Percentiles rank a stretch among this genome's conserved stretches.
phyloP scores from a whole-genome alignment of 2,329 filamentous ascomycete species.

The Alternaria longipes region DNA sequence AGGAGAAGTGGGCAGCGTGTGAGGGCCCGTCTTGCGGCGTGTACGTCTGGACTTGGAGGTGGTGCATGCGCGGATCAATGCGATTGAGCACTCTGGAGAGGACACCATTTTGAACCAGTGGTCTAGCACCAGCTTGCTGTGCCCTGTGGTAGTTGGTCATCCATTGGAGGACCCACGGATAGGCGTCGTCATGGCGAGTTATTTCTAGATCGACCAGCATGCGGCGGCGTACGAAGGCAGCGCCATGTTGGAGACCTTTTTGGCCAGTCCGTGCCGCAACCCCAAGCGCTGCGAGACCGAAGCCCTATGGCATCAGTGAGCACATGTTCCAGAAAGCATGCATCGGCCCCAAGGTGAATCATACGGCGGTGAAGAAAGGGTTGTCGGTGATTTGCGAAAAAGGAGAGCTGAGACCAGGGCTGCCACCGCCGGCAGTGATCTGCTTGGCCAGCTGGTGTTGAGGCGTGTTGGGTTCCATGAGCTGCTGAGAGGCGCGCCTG shows the following conservation, averaged over 20 bases:
- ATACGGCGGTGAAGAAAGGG: slow-evolving; percentile 64
- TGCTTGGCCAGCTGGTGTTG: slow-evolving; percentile 51
- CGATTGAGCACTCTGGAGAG: slow-evolving; percentile 65
- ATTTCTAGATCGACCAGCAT: slow-evolving; percentile 97
- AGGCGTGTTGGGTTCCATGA: slow-evolving; percentile 51
- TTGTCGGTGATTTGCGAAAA: slow-evolving; percentile 59
- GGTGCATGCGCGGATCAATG: slow-evolving; percentile 68
- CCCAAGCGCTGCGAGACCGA: slow-evolving; percentile 89
- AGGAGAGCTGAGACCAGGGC: slow-evolving; percentile 51
- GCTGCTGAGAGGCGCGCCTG: slow-evolving; percentile 16
- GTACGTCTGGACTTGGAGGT: slow-evolving; percentile 71
- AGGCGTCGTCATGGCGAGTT: slow-evolving; percentile 90
- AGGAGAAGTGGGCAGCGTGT: slow-evolving; percentile 79
- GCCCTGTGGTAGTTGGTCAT: slow-evolving; percentile 81
- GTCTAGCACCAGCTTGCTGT: slow-evolving; percentile 60
- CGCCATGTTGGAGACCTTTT: slow-evolving; percentile 75
- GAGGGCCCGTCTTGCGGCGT: slow-evolving; percentile 72
- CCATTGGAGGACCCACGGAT: slow-evolving; percentile 94
- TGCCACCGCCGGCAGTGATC: slow-evolving; percentile 37
- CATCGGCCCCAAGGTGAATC: slow-evolving; percentile 57
- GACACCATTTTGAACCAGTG: slow-evolving; percentile 47
- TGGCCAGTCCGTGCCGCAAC: slow-evolving; percentile 83
- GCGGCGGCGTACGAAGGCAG: slow-evolving; percentile 79
- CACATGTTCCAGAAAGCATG: slow-evolving; percentile 31
- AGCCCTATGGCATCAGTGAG: slow-evolving; percentile 64